phyloP scores from a whole-genome alignment of 441 rosid genomes.

The Erodium trifolium region DNA sequence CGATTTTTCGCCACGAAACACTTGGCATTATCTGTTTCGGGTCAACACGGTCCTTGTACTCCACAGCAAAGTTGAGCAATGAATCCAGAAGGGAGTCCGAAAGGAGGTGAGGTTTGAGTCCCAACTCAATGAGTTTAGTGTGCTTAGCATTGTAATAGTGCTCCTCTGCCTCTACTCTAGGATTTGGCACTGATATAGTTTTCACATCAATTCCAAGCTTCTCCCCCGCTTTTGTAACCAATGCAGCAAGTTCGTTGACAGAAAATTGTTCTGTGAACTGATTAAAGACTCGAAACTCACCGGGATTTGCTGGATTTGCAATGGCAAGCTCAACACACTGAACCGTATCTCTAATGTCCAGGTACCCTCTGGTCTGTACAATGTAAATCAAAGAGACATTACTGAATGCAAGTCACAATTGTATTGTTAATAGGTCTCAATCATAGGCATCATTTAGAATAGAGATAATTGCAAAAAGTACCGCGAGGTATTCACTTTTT shows the following conservation, averaged over 20 bases:
- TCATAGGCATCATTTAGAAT: not conserved
- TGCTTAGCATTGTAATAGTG: conserved; percentile 97
- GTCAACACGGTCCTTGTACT: conserved; percentile 76
- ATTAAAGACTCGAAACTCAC: conserved; percentile 86
- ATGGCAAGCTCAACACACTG: conserved; percentile 94
- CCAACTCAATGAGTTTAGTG: conserved; percentile 82
- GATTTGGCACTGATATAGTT: conserved; percentile 70
- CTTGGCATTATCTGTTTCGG: conserved; percentile 83
- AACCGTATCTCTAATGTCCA: conserved; percentile 90
- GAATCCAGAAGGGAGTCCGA: conserved; percentile 89
- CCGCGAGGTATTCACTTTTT: too few relatives aligned
- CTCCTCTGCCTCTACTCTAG: conserved; percentile 93
- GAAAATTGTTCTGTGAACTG: conserved; percentile 95
- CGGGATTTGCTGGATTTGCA: conserved; percentile 72
- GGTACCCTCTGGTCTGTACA: conserved; percentile 89
- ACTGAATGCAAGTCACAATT: not conserved
- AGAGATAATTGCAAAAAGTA: too few relatives aligned
- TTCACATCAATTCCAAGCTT: conserved; percentile 75
- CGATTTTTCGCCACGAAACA: conserved; percentile 82
- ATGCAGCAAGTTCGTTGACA: conserved; percentile 75
- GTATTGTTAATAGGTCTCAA: not conserved
- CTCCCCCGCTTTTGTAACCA: conserved; percentile 72
- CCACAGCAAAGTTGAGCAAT: conserved; percentile 65
- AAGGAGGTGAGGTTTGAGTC: conserved; percentile 79
- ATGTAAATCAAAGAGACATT: not conserved